A percentile compares a stretch with the other conserved stretches of the same genome.
These are phyloP conservation scores for Fusarium phyllophilum DNA, from an alignment of 2,329 filamentous ascomycete species.

Conservation along the genomic window DNA sequence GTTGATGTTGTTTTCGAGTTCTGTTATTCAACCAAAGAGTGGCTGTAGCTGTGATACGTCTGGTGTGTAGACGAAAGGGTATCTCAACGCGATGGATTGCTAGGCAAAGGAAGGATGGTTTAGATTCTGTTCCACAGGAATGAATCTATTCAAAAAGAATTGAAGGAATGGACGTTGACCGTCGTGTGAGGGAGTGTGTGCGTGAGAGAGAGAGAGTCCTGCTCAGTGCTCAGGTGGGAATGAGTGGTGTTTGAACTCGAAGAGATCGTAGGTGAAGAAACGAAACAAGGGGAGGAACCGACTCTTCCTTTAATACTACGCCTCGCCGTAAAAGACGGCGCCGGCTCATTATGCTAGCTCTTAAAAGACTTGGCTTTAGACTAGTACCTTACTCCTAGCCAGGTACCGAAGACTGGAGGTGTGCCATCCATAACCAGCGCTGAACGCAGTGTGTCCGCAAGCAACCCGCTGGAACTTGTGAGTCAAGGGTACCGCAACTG, in stretches of 20 bases:
- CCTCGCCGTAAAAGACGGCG: slow-evolving; percentile 39
- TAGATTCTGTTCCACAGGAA: slow-evolving; percentile 45
- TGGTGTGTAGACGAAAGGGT: slow-evolving; percentile 32
- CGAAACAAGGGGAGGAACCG: slow-evolving; percentile 40
- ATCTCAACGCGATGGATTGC: slow-evolving; percentile 38
- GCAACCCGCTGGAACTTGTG: slow-evolving; percentile 6
- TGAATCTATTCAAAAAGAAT: slow-evolving; percentile 39
- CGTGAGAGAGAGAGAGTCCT: slow-evolving; percentile 41
- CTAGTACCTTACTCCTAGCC: slow-evolving; percentile 23
- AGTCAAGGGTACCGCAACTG: slow-evolving; percentile 16
- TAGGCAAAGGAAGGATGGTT: slow-evolving; percentile 34
- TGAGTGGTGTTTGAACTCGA: slow-evolving; percentile 44
- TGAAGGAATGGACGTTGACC: slow-evolving; percentile 39
- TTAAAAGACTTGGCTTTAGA: slow-evolving; percentile 39
- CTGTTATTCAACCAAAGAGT: slow-evolving; percentile 33
- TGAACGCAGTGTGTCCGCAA: slow-evolving; percentile 27
- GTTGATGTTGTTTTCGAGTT: slow-evolving; percentile 32
- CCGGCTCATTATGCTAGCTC: slow-evolving; percentile 35
- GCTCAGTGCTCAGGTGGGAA: slow-evolving; percentile 44
- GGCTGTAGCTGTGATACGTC: slow-evolving; percentile 36
- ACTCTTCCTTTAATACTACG: slow-evolving; percentile 39
- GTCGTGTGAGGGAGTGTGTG: slow-evolving; percentile 42
- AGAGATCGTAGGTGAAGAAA: slow-evolving; percentile 40
- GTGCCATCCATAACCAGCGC: slow-evolving; percentile 23
- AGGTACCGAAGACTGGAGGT: slow-evolving; percentile 23